Base-by-base conservation (phyloP, 176 grass and related monocot genomes). In the Rhipidocladum racemiflorum region DNA sequence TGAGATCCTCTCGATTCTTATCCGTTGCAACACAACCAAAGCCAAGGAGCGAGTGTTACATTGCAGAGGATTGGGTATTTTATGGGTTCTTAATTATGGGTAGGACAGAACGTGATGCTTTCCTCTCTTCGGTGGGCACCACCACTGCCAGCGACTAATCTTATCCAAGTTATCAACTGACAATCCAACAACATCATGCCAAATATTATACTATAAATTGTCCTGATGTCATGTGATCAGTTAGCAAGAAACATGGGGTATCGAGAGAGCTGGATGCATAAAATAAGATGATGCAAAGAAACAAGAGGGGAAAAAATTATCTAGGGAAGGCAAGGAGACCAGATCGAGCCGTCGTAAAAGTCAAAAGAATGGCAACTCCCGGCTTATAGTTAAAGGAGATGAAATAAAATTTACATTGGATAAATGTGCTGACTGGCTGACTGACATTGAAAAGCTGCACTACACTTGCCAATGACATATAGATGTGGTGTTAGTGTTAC, bases 161-260 rank as follows among this genome's bases (percentile, higher is more conserved):
- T 82, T 89, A 85, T 89, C 83, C 83, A 72, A 36, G 48, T 72
- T 81, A 56, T 70, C 46, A 67, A 74, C 68, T 57, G 77, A 45
- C 59, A 27, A 27, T 4, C 30, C 25, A 69, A 51, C 51, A 16
- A 55, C 69, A 75, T 68, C n/a, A 10, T 46, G 13, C 12, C 42
- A 43, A 12, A 46, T 46, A 15, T 46, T 46, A 15, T 67, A 28
- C 11, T 61, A 24, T 57, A 2, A 72, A 23, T 17, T 49, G 27
- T 29, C 24, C 27, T 36, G 38, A 64, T 2, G 59, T 38, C 32
- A 74, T 9, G 59, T 74, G 59, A 74, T 65, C 54, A 65, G 46
- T 44, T 55, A 25, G 5, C 54, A 14, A 18, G 34, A 44, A 65
- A 65, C 55, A 80, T 65, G 11, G 24, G 11, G 24, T 39, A 64